Conservation (phyloP, 345 rosid species). For the Arabidopsis suecica region DNA sequence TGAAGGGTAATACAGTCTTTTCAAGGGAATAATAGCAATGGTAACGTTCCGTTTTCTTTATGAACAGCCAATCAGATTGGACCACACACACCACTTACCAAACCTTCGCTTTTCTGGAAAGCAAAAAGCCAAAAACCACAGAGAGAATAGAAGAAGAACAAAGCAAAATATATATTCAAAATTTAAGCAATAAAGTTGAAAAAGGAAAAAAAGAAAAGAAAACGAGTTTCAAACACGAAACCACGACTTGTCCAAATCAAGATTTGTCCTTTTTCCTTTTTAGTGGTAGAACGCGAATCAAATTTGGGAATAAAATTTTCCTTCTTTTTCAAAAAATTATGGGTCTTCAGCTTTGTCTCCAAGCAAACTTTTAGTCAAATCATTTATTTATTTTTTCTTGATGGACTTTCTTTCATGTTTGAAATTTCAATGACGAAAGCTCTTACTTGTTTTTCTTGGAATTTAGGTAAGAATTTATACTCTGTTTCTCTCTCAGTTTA, state of each 20-base stretch:
- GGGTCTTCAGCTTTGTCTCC: slow-evolving; percentile 58
- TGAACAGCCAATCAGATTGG: slow-evolving; percentile 25
- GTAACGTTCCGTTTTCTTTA: slow-evolving; percentile 34
- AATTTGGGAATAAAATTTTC: slow-evolving; percentile 12
- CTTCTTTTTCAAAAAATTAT: slow-evolving; percentile 20
- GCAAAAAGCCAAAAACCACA: slow-evolving; percentile 37
- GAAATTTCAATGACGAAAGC: slow-evolving; percentile 4
- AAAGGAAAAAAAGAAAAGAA: background rate
- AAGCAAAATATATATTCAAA: slow-evolving; percentile 21
- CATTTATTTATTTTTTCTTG: background rate
- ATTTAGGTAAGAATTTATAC: slow-evolving; percentile 42
- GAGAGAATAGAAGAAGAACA: slow-evolving; percentile 12
- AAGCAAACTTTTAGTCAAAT: slow-evolving; percentile 56
- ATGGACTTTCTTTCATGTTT: slow-evolving; percentile 9
- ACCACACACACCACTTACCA: slow-evolving; percentile 40
- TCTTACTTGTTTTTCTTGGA: background rate
- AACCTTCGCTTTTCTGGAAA: slow-evolving; percentile 42
- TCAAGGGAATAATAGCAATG: rapidly evolving
- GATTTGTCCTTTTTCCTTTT: slow-evolving; percentile 11
- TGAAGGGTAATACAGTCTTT: slow-evolving; percentile 17
- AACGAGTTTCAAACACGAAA: slow-evolving; percentile 11
- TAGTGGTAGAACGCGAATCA: slow-evolving; percentile 24
- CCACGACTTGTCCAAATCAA: slow-evolving; percentile 42
- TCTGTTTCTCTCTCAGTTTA: slow-evolving; percentile 16
- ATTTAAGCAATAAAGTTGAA: background rate